Conservation (phyloP, 2,329 filamentous ascomycete genomes). For the Alternaria angustiovoidea region DNA sequence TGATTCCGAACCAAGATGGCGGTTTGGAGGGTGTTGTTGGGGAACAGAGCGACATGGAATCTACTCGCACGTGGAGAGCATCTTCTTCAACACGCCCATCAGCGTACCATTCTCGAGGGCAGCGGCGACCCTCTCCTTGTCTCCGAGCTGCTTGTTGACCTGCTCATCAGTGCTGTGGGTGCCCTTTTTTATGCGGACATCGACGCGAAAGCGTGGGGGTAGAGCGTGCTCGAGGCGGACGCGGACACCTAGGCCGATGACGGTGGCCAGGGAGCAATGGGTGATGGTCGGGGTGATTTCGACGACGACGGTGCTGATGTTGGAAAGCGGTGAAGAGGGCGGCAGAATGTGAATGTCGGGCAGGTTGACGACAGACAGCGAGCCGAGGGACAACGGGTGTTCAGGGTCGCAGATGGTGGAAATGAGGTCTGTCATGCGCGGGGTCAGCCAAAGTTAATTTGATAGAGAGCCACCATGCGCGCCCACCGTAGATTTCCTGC, state of each 20-base stretch:
- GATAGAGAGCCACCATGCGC: constrained; percentile 2
- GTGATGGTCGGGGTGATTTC: constrained; percentile 96
- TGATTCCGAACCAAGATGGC: neutral
- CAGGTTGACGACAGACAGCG: constrained; percentile 94
- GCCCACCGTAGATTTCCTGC: constrained; percentile 89
- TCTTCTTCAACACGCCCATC: constrained; percentile 87
- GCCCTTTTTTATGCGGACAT: constrained; percentile 93
- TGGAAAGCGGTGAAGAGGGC: constrained; percentile 67
- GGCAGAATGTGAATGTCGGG: constrained; percentile 84
- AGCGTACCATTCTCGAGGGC: constrained; percentile 93
- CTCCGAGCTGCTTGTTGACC: constrained; percentile 94
- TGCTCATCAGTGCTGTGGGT: constrained; percentile 95
- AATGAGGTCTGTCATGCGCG: constrained; percentile 75
- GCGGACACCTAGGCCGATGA: constrained; percentile 92
- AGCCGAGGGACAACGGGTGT: constrained; percentile 91
- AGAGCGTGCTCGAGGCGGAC: constrained; percentile 90
- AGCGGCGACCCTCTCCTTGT: constrained; percentile 95
- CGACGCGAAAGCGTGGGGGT: constrained; percentile 88
- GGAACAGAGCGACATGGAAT: neutral
- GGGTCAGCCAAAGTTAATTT: constrained; percentile 30
- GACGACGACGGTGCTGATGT: constrained; percentile 79
- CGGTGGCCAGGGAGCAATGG: constrained; percentile 94
- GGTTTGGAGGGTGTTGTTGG: no score
- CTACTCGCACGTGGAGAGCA: constrained; percentile 84
- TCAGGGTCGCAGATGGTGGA: constrained; percentile 95